phyloP scores from a whole-genome alignment of 805 yeast species.

The Komagataella ulmi region DNA sequence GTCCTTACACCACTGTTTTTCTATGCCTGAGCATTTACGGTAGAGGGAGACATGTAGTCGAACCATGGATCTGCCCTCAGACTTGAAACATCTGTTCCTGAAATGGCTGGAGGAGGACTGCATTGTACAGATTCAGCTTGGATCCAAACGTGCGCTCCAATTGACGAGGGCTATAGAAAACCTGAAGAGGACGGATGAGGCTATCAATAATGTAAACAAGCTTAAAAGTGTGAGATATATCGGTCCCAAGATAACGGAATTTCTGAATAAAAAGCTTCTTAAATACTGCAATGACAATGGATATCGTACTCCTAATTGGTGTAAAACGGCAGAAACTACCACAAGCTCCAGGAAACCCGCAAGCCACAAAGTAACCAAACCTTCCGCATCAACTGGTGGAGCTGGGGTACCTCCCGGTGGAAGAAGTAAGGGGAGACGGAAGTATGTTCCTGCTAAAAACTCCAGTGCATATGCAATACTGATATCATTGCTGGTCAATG shows the following conservation, averaged over 20 bases:
- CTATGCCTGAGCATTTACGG: background rate
- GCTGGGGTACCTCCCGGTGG: background rate
- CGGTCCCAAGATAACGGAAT: conserved; percentile 55
- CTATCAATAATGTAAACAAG: conserved; percentile 42
- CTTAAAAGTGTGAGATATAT: conserved; percentile 47
- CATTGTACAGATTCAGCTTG: conserved; percentile 27
- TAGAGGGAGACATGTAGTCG: background rate
- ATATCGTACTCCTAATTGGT: conserved; percentile 24
- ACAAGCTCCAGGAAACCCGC: conserved; percentile 2
- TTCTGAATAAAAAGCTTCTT: conserved; percentile 31
- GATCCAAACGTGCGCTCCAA: conserved; percentile 37
- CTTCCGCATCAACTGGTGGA: background rate
- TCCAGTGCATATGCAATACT: conserved; percentile 83
- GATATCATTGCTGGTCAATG: conserved; percentile 39
- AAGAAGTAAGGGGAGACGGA: conserved; percentile 11
- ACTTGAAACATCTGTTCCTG: conserved; percentile 37
- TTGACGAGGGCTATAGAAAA: conserved; percentile 45
- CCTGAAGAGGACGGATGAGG: conserved; percentile 27
- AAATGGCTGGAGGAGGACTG: conserved; percentile 48
- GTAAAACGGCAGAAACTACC: background rate
- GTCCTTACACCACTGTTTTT: background rate
- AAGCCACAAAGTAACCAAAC: conserved; percentile 3
- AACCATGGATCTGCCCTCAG: conserved; percentile 27
- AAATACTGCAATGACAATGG: conserved; percentile 46
- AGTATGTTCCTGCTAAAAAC: conserved; percentile 59